Percentiles rank a stretch among this genome's conserved stretches.
Conservation (phyloP, 208 protist species). For the Tritrichomonas musculus region DNA sequence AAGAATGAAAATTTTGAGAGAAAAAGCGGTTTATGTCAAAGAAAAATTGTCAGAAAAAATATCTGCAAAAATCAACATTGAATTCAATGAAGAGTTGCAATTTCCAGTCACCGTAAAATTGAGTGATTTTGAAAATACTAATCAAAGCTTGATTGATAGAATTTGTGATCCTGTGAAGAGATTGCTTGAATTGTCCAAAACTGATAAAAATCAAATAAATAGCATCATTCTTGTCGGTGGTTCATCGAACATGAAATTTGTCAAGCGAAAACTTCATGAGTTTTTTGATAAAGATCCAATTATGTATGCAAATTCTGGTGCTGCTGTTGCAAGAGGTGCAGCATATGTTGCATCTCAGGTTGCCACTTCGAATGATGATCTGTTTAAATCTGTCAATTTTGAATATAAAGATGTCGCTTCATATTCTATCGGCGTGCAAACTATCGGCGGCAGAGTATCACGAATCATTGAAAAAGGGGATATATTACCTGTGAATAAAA, state of each 20-base stretch:
- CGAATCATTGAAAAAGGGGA: no score
- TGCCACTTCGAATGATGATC: no score
- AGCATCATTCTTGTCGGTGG: constrained; percentile 91
- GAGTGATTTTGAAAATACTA: neutral
- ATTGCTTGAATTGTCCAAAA: constrained; percentile 76
- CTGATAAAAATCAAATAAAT: constrained; percentile 81
- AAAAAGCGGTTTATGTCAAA: neutral
- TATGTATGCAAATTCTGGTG: no score
- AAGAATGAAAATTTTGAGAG: neutral
- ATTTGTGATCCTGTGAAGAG: constrained; percentile 76
- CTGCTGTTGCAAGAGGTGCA: no score
- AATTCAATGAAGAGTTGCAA: neutral
- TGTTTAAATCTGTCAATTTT: no score
- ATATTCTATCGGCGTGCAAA: no score
- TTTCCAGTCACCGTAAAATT: neutral
- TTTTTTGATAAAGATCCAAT: no score
- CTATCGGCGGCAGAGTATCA: no score
- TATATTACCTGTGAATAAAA: no score
- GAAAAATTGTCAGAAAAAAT: neutral
- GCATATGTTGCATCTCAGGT: no score
- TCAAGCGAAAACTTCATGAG: no score
- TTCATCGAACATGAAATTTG: constrained; percentile 82
- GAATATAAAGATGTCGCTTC: no score
- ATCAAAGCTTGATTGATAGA: neutral
- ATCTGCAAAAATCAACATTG: neutral